Evolutionary conservation across 176 grass and related monocot species (phyloP).

Genomic region (Zoysia pacifica): DNA sequence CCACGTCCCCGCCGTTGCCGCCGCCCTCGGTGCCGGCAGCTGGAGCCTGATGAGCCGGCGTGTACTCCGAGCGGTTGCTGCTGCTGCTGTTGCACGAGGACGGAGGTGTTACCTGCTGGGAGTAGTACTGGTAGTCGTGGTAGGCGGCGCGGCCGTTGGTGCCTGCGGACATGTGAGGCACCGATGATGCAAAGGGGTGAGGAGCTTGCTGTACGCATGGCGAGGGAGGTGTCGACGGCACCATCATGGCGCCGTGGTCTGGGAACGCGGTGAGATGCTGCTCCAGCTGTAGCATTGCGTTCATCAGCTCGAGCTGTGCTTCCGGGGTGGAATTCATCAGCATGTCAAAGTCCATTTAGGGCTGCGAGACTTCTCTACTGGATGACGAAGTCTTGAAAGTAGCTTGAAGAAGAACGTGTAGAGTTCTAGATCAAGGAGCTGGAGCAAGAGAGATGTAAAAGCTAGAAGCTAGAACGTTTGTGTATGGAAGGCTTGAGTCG

Average conservation of each 20-base stretch:
- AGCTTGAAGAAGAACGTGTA: background rate
- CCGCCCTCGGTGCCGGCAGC: background rate
- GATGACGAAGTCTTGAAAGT: background rate
- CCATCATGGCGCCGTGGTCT: slow-evolving; percentile 30
- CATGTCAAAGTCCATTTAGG: slow-evolving; percentile 68
- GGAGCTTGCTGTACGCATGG: slow-evolving; percentile 24
- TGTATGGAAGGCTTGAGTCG: slow-evolving; percentile 36
- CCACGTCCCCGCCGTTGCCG: background rate
- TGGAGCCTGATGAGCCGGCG: background rate
- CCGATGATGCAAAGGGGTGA: slow-evolving; percentile 16
- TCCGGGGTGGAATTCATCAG: slow-evolving; percentile 72
- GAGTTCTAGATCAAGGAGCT: background rate
- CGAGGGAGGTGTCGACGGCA: slow-evolving; percentile 40
- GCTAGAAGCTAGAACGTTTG: slow-evolving; percentile 25
- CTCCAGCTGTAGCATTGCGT: slow-evolving; percentile 79
- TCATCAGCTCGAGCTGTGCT: slow-evolving; percentile 78
- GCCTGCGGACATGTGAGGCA: slow-evolving; percentile 34
- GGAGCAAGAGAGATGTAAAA: slow-evolving; percentile 12
- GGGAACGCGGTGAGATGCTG: slow-evolving; percentile 54
- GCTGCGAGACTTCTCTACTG: background rate
- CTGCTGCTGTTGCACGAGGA: slow-evolving; percentile 28
- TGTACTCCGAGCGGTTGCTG: slow-evolving; percentile 22
- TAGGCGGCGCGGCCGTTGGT: slow-evolving; percentile 14
- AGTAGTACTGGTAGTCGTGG: background rate
- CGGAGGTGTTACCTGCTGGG: background rate